Conservation (phyloP, 2,329 filamentous ascomycete genomes). For the Didymella lethalis region DNA sequence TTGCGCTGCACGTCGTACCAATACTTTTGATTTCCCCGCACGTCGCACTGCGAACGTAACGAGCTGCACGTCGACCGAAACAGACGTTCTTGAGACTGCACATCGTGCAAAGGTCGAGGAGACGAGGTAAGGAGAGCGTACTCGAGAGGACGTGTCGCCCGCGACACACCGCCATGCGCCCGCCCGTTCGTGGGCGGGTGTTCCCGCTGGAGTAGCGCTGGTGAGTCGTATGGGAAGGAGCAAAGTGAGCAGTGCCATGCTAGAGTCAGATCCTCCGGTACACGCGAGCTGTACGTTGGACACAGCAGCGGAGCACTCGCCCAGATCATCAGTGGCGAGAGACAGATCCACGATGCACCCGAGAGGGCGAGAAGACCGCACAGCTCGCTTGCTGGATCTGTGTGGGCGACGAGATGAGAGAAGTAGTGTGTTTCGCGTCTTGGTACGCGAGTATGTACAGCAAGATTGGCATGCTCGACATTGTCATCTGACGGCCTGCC, state of each 20-base stretch:
- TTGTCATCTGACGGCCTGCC: not conserved
- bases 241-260: not conserved
- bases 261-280: conserved; percentile 11
- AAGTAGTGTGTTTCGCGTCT: conserved; percentile 10
- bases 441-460: conserved; percentile 13
- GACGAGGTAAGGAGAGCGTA: conserved; percentile 4
- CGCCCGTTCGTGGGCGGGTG: conserved; percentile 5
- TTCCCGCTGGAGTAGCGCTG: conserved; percentile 5
- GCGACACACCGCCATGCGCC: conserved; percentile 14
- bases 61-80: conserved; percentile 21
- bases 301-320: conserved; percentile 13
- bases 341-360: conserved; percentile 7
- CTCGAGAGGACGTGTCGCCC: conserved; percentile 5
- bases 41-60: conserved; percentile 17
- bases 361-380: conserved; percentile 15
- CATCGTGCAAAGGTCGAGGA: not conserved
- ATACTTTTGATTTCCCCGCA: conserved; percentile 24
- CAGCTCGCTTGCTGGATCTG: conserved; percentile 16
- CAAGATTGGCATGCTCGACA: not conserved
- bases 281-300: not conserved
- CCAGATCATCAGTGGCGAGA: not conserved
- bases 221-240: not conserved
- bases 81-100: conserved; percentile 10
- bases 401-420: not conserved
- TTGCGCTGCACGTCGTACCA: conserved; percentile 25